phyloP scores from a whole-genome alignment of 2,329 filamentous ascomycete species.

The Pseudocercospora vitis region DNA sequence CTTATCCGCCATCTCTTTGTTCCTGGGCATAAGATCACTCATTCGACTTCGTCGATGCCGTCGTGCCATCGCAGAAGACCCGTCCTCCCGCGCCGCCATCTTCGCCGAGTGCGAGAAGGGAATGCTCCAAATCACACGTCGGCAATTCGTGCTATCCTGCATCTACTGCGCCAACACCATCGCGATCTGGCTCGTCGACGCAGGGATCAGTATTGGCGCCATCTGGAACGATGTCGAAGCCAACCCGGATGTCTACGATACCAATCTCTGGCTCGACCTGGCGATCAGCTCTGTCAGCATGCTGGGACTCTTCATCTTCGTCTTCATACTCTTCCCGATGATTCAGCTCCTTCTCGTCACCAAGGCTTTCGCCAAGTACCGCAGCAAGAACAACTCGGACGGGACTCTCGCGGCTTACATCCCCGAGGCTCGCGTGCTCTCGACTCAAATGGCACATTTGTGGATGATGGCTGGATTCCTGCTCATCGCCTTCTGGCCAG shows the following conservation, averaged over 20 bases:
- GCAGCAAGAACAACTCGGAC: slow-evolving; percentile 7
- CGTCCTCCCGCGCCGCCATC: slow-evolving; percentile 12
- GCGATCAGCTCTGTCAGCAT: slow-evolving; percentile 13
- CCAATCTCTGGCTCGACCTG: slow-evolving; percentile 17
- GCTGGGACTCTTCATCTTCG: slow-evolving; percentile 21
- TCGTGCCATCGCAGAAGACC: slow-evolving; percentile 8
- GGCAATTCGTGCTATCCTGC: slow-evolving; percentile 18
- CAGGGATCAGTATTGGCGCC: slow-evolving; percentile 16
- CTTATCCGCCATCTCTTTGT: slow-evolving; percentile 1
- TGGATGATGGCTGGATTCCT: slow-evolving; percentile 26
- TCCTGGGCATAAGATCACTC: slow-evolving; percentile 11
- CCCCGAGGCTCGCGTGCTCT: slow-evolving; percentile 20
- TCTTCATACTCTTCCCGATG: slow-evolving; percentile 26
- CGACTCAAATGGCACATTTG: slow-evolving; percentile 24
- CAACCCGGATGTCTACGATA: slow-evolving; percentile 17
- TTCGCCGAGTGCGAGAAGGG: slow-evolving; percentile 11
- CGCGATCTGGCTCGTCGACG: slow-evolving; percentile 22
- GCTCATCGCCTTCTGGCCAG: slow-evolving; percentile 25
- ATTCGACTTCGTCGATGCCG: slow-evolving; percentile 11
- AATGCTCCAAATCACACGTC: slow-evolving; percentile 12
- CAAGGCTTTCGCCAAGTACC: slow-evolving; percentile 8
- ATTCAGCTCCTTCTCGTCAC: slow-evolving; percentile 20
- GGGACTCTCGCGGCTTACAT: slow-evolving; percentile 18
- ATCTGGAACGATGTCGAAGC: slow-evolving; percentile 18
- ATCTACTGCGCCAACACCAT: slow-evolving; percentile 21